Percentiles rank a stretch among this genome's conserved stretches.
Evolutionary conservation across 306 rosid species (phyloP).

Genomic region (Mimosa bimucronata): DNA sequence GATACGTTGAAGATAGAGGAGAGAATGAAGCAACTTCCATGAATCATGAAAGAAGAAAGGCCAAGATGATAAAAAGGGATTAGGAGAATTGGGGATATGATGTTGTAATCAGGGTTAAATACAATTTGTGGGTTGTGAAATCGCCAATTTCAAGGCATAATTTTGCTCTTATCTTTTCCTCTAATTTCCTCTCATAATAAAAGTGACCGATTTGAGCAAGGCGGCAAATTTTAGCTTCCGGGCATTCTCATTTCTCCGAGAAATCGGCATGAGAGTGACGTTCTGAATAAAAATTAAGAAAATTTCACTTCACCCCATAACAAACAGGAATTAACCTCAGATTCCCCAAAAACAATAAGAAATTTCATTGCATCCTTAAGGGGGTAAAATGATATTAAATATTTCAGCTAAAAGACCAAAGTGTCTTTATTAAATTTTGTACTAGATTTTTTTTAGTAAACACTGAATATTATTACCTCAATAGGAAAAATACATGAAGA

Average conservation of each 20-base stretch:
- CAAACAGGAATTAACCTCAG: too few relatives aligned
- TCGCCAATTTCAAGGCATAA: constrained; percentile 26
- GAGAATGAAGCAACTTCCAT: constrained; percentile 38
- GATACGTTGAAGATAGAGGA: constrained; percentile 17
- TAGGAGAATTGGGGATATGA: neutral
- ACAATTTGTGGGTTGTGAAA: neutral
- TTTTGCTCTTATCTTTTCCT: neutral
- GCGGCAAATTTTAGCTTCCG: neutral
- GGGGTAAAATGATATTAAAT: too few relatives aligned
- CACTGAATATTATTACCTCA: too few relatives aligned
- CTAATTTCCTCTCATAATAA: neutral
- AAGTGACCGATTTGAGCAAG: neutral
- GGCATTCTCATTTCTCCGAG: neutral
- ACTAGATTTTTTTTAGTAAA: too few relatives aligned
- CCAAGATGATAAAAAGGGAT: too few relatives aligned
- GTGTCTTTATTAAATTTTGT: too few relatives aligned
- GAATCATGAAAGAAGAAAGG: neutral
- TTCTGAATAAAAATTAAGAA: too few relatives aligned
- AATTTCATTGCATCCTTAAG: too few relatives aligned
- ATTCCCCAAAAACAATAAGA: too few relatives aligned
- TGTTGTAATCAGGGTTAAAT: constrained; percentile 1
- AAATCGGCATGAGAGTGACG: neutral
- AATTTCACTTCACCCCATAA: too few relatives aligned
- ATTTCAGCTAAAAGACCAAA: too few relatives aligned
- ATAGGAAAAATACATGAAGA: too few relatives aligned